Conservation (phyloP, 139 green algal genomes). For the Tetradesmus obliquus region DNA sequence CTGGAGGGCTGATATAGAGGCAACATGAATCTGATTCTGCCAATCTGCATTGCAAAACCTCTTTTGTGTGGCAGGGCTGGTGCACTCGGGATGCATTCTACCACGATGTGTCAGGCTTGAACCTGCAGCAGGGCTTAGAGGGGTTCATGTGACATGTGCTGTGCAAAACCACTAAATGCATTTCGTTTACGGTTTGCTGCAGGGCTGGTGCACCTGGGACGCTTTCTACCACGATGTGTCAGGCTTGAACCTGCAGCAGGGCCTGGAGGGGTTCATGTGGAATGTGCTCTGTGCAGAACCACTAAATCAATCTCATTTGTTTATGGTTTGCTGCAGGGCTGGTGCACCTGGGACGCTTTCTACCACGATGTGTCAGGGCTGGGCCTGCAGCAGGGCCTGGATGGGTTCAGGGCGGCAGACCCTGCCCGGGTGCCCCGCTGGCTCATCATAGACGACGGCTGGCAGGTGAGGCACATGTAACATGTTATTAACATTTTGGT, state of each 20-base stretch:
- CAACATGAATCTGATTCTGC: no score
- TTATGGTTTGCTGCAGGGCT: neutral
- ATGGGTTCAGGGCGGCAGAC: neutral
- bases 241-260: constrained; percentile 61
- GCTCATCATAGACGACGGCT: constrained; percentile 74
- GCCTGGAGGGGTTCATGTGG: constrained; percentile 58
- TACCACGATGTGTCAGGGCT: neutral
- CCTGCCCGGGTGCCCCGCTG: constrained; percentile 46
- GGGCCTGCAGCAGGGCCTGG: no score
- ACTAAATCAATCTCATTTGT: no score
- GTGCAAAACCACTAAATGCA: no score
- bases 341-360: neutral
- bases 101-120: constrained; percentile 69
- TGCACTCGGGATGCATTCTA: constrained; percentile 95
- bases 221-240: constrained; percentile 87
- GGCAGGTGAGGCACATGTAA: constrained; percentile 14
- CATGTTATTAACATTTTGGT: neutral
- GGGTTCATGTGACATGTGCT: no score
- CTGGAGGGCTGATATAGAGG: no score
- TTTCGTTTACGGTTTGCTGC: no score
- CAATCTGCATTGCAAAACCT: no score
- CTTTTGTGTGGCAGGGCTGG: constrained; percentile 88
- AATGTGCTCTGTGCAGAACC: no score
- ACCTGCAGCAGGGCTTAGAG: constrained; percentile 67
- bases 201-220: constrained; percentile 90